Percentiles rank a stretch among this genome's conserved stretches.
These are phyloP conservation scores for Hansenula anomala DNA, from an alignment of 1,139 yeast species.

Conservation along the genomic window DNA sequence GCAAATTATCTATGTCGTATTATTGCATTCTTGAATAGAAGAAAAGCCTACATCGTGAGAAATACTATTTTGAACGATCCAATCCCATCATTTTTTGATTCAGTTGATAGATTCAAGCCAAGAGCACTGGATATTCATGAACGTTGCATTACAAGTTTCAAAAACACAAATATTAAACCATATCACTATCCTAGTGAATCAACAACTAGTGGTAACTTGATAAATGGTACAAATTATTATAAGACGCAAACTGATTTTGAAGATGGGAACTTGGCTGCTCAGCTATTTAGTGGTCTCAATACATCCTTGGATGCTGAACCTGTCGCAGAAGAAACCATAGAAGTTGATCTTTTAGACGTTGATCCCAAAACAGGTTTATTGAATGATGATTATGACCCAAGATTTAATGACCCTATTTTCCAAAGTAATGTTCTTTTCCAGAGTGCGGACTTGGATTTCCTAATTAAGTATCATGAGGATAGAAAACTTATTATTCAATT, in stretches of 20 bases:
- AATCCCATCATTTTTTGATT: slow-evolving; percentile 10
- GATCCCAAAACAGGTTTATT: slow-evolving; percentile 10
- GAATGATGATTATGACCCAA: slow-evolving; percentile 19
- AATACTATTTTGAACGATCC: slow-evolving; percentile 16
- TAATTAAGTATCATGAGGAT: slow-evolving; percentile 17
- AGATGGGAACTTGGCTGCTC: neutral
- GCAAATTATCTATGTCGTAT: slow-evolving; percentile 18
- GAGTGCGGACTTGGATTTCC: slow-evolving; percentile 8
- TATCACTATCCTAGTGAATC: slow-evolving; percentile 15
- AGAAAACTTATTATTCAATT: slow-evolving; percentile 15
- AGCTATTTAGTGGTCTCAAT: neutral
- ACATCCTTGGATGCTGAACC: neutral
- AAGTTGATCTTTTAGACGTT: slow-evolving; percentile 10
- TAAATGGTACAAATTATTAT: neutral
- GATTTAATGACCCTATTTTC: slow-evolving; percentile 17
- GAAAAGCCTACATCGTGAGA: slow-evolving; percentile 13
- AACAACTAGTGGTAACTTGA: neutral
- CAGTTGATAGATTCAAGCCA: slow-evolving; percentile 12
- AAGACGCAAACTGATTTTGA: neutral
- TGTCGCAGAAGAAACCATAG: neutral
- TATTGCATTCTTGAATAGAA: slow-evolving; percentile 15
- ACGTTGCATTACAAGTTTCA: slow-evolving; percentile 12
- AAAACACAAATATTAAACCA: slow-evolving; percentile 10
- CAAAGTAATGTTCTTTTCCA: slow-evolving; percentile 10
- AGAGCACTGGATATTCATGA: slow-evolving; percentile 19